Base-by-base conservation (phyloP, 2,329 filamentous ascomycete species). In the Parastagonospora avenae region DNA sequence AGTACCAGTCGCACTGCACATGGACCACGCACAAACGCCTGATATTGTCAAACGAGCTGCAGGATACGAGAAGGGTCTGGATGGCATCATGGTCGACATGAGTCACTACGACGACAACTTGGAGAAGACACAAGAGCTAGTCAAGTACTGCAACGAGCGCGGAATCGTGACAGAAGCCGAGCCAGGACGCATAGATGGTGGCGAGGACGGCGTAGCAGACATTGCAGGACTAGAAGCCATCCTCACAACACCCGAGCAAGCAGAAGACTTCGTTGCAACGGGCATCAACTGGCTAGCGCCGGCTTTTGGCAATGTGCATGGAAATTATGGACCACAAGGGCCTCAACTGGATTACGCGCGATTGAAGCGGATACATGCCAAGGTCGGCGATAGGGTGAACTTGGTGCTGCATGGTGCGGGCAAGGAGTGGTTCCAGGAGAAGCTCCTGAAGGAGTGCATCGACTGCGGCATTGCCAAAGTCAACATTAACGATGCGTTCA, bases 231-330 rank as follows among this genome's bases (percentile, higher is more conserved):
- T 88, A 43, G 81, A 85, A 60, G 85, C 83, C 0, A 71, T 87
- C 53, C 73, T 90, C 58, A 91, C 88, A 0, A 90, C 86, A 0
- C 80, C 83, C 0, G 86, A 88, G 55, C 83, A 91, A 72, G 86
- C 85, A 7, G 80, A 85, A 55, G 84, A 89, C 62, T 91, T 92
- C 62, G 81, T 90, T 4, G 80, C 77, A 2, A 88, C 87, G 9
- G 88, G 87, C 0, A 88, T 91, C 64, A 85, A 91, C 63, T 87
- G 87, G 76, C 76, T 92, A 11, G 89, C 89, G 2, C 89, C 88
- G 0, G 87, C 87, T 0, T 90, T 91, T 74, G 88, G 88, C 3
- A 91, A 91, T 63, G 85, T 91, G 38, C 88, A 91, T 72, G 88
- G 88, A 5, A 83, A 86, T 60, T 91, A 91, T 71, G 87, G 87